These are phyloP conservation scores for Botrytis fabae DNA, from an alignment of 2,329 filamentous ascomycete genomes.

Conservation along the genomic window DNA sequence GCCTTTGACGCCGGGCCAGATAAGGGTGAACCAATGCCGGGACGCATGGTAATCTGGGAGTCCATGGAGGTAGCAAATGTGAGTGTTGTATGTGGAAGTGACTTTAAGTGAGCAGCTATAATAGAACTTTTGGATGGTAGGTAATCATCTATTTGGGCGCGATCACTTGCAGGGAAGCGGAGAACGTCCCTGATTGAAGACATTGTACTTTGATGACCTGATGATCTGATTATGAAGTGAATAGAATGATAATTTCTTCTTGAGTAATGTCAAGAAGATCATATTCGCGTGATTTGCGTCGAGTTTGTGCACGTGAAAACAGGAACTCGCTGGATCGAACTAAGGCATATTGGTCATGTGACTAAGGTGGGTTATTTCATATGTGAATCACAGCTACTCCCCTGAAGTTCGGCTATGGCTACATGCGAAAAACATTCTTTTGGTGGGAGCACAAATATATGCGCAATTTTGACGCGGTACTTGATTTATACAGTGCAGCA, in stretches of 20 bases:
- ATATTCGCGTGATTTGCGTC: not conserved
- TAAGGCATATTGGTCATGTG: not conserved
- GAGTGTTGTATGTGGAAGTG: conserved; percentile 63
- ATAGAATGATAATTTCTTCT: not conserved
- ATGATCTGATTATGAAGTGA: not conserved
- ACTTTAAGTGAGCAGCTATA: not conserved
- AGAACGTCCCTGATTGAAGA: conserved; percentile 9
- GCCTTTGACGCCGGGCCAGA: conserved; percentile 82
- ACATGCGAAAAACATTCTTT: not conserved
- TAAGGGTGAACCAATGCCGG: conserved; percentile 75
- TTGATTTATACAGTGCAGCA: too few relatives aligned
- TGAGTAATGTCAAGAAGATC: not conserved
- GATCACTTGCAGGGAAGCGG: conserved; percentile 7
- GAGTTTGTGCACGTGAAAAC: not conserved
- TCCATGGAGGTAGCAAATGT: conserved; percentile 93
- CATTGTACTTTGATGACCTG: not conserved
- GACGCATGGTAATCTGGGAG: conserved; percentile 52
- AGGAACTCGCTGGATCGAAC: not conserved
- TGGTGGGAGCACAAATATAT: not conserved
- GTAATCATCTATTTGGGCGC: conserved; percentile 6
- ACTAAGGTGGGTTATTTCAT: not conserved
- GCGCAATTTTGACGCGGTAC: not conserved
- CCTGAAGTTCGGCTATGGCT: not conserved
- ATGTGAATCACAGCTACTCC: too few relatives aligned
- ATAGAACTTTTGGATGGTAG: conserved; percentile 16